These are phyloP conservation scores for Eucalyptus guilfoylei DNA, from an alignment of 345 rosid genomes.

Conservation along the genomic window DNA sequence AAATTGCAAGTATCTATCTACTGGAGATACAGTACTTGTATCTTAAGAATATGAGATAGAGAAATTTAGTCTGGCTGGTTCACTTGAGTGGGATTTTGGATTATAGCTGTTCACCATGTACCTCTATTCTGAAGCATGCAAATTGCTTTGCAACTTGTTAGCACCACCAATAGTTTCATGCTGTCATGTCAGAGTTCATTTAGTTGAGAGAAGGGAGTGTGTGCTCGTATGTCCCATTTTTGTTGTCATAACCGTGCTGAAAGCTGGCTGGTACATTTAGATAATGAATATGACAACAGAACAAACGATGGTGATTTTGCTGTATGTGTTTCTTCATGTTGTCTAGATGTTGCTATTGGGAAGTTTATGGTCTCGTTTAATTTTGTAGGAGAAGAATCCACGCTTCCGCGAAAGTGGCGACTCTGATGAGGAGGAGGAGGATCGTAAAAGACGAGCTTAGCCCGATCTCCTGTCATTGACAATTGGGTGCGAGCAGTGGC, in stretches of 20 bases:
- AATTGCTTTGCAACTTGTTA: not conserved
- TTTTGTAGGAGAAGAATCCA: conserved; percentile 86
- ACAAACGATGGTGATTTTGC: not conserved
- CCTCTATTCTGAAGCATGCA: not conserved
- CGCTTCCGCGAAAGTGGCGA: conserved; percentile 94
- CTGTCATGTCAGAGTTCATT: not conserved
- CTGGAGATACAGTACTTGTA: not conserved
- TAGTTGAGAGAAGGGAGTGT: not conserved
- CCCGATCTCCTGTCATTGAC: not conserved
- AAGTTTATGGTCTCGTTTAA: not conserved
- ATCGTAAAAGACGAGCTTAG: conserved; percentile 37
- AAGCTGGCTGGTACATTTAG: not conserved
- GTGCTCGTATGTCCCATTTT: not conserved
- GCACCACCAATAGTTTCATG: not conserved
- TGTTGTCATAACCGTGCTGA: not conserved
- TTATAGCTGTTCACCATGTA: not conserved
- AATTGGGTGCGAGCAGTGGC: not conserved
- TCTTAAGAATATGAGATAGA: not conserved
- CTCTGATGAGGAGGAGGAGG: conserved; percentile 92
- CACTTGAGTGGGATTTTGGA: not conserved
- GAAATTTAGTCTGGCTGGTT: not conserved
- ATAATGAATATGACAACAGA: not conserved
- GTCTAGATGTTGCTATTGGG: not conserved
- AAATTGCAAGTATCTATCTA: not conserved
- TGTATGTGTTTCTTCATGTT: not conserved